Percentiles rank a stretch among this genome's conserved stretches.
These are phyloP conservation scores for Hanseniaspora mollemarum DNA, from an alignment of 805 yeast species.

Conservation along the genomic window DNA sequence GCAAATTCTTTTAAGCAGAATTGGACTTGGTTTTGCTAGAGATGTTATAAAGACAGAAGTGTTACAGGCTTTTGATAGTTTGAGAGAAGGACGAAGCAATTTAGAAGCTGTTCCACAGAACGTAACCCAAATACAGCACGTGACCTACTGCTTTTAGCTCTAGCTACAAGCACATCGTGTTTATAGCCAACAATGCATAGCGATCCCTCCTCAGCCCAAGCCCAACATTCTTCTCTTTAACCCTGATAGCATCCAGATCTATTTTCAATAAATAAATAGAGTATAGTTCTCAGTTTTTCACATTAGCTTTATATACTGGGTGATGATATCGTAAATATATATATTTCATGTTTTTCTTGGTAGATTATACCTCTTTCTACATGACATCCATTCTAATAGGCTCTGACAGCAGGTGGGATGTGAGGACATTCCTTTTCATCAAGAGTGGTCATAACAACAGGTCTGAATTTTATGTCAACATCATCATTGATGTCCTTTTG, in stretches of 20 bases:
- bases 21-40: too few relatives aligned
- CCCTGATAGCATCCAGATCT: too few relatives aligned
- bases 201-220: too few relatives aligned
- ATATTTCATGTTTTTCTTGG: neutral
- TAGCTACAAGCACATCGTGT: too few relatives aligned
- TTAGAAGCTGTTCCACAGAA: too few relatives aligned
- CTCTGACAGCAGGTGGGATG: conserved; percentile 95
- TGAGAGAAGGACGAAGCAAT: too few relatives aligned
- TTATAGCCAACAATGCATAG: too few relatives aligned
- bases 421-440: conserved; percentile 88
- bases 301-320: neutral
- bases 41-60: too few relatives aligned
- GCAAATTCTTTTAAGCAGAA: too few relatives aligned
- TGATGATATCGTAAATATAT: neutral
- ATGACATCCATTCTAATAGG: conserved; percentile 65
- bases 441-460: conserved; percentile 68
- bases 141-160: too few relatives aligned
- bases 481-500: conserved; percentile 61
- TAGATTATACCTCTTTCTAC: neutral
- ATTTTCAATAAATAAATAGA: neutral
- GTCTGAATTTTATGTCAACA: conserved; percentile 72
- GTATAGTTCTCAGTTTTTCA: neutral
- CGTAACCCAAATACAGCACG: too few relatives aligned
- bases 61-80: too few relatives aligned
- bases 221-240: neutral